Evolutionary conservation across 2,329 filamentous ascomycete genomes (phyloP).

Genomic region (Verticillium klebahnii): DNA sequence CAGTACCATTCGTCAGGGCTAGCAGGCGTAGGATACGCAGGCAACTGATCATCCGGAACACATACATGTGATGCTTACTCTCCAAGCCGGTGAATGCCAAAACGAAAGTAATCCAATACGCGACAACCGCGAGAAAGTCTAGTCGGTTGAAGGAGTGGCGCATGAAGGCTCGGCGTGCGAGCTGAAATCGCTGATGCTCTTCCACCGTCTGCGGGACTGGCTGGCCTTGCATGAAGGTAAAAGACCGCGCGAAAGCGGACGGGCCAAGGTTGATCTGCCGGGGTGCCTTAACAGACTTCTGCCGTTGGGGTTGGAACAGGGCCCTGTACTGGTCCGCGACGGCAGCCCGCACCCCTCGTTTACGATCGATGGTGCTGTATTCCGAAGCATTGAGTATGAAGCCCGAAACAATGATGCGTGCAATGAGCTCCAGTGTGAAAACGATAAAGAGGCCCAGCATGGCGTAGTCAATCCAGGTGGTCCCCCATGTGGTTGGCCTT

Average conservation of each 20-base stretch:
- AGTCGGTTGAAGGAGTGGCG: slow-evolving; percentile 94
- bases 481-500: slow-evolving; percentile 62
- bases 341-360: slow-evolving; percentile 68
- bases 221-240: slow-evolving; percentile 69
- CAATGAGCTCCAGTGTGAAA: slow-evolving; percentile 81
- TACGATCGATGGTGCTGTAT: slow-evolving; percentile 84
- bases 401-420: slow-evolving; percentile 87
- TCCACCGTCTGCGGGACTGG: slow-evolving; percentile 57
- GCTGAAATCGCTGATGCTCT: slow-evolving; percentile 76
- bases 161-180: slow-evolving; percentile 87
- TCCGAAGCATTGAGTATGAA: slow-evolving; percentile 86
- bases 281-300: slow-evolving; percentile 57
- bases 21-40: slow-evolving; percentile 89
- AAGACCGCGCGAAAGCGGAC: slow-evolving; percentile 68
- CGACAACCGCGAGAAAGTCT: slow-evolving; percentile 90
- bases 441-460: slow-evolving; percentile 80
- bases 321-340: slow-evolving; percentile 71
- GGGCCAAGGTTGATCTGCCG: slow-evolving; percentile 44
- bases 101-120: slow-evolving; percentile 87
- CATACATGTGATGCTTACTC: slow-evolving; percentile 65
- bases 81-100: slow-evolving; percentile 69
- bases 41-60: slow-evolving; percentile 96
- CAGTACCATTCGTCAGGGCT: slow-evolving; percentile 87
- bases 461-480: slow-evolving; percentile 68
- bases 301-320: slow-evolving; percentile 77